phyloP scores from a whole-genome alignment of 352 stramenopile genomes.

The Thalassiosira exigua region DNA sequence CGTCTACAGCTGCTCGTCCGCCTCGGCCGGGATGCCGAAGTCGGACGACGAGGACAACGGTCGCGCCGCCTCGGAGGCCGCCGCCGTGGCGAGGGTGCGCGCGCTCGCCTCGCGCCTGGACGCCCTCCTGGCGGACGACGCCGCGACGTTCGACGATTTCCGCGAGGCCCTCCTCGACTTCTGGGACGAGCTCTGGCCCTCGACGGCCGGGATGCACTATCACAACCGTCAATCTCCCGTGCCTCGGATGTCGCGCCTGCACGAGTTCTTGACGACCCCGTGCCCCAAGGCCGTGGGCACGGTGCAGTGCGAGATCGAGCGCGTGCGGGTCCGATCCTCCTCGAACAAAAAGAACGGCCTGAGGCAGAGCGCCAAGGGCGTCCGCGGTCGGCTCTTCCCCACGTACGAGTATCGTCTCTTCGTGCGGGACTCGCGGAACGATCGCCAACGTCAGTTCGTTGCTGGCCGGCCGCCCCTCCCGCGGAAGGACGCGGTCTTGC shows the following conservation, averaged over 20 bases:
- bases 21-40: conserved; percentile 6
- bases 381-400: conserved; percentile 79
- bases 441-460: conserved; percentile 14
- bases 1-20: conserved; percentile 63
- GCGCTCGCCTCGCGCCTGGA: conserved; percentile 50
- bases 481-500: conserved; percentile 71
- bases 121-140: conserved; percentile 41
- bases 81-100: conserved; percentile 29
- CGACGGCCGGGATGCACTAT: conserved; percentile 67
- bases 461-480: conserved; percentile 1
- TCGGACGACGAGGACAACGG: conserved; percentile 5
- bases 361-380: conserved; percentile 47
- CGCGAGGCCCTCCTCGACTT: conserved; percentile 77
- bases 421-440: conserved; percentile 65
- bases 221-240: conserved; percentile 75
- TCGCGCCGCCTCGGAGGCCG: conserved; percentile 7
- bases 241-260: conserved; percentile 64
- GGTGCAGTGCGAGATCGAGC: conserved; percentile 83
- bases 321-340: conserved; percentile 67
- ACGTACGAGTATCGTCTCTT: conserved; percentile 84
- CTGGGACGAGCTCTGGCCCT: conserved; percentile 80
- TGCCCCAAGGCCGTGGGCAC: conserved; percentile 79
- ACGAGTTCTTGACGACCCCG: conserved; percentile 77
- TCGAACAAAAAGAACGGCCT: conserved; percentile 72
- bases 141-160: conserved; percentile 18